These are phyloP conservation scores for Tremella fuciformis DNA, from an alignment of 768 basidiomycete species.

Conservation along the genomic window DNA sequence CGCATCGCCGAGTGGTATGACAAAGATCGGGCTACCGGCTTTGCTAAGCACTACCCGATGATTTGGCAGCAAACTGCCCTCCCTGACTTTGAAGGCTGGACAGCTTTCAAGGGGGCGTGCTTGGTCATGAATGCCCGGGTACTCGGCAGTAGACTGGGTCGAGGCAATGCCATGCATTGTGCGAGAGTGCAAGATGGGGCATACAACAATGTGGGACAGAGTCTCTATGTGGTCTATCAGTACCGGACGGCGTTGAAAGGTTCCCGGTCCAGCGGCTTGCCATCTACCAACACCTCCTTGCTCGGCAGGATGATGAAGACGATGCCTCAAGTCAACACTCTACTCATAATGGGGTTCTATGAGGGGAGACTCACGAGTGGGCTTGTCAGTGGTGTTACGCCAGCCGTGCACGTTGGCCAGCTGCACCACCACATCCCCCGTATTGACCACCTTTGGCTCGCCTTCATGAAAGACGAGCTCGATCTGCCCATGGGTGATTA, in stretches of 20 bases:
- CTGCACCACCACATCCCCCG: slow-evolving; percentile 21
- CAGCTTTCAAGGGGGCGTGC: no score
- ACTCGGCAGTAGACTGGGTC: no score
- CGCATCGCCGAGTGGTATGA: no score
- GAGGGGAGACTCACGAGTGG: slow-evolving; percentile 16
- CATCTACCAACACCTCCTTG: background rate
- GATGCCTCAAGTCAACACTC: background rate
- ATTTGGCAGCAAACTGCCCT: no score
- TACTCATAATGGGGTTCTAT: background rate
- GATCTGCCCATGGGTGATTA: slow-evolving; percentile 23
- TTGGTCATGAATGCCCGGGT: no score
- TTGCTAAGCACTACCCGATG: no score
- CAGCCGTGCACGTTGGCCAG: slow-evolving; percentile 22
- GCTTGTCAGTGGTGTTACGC: slow-evolving; percentile 18
- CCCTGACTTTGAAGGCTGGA: no score
- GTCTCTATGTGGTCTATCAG: background rate
- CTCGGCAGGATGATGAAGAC: background rate
- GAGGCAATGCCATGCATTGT: no score
- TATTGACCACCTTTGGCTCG: slow-evolving; percentile 5
- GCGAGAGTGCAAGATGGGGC: no score
- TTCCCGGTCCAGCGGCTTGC: background rate
- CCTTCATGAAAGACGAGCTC: slow-evolving; percentile 19
- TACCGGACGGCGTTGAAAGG: background rate
- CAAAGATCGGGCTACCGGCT: no score
- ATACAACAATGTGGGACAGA: no score